A percentile compares a stretch with the other conserved stretches of the same genome.
Evolutionary conservation across 768 basidiomycete species (phyloP).

Genomic region (Amanita polypyramis): DNA sequence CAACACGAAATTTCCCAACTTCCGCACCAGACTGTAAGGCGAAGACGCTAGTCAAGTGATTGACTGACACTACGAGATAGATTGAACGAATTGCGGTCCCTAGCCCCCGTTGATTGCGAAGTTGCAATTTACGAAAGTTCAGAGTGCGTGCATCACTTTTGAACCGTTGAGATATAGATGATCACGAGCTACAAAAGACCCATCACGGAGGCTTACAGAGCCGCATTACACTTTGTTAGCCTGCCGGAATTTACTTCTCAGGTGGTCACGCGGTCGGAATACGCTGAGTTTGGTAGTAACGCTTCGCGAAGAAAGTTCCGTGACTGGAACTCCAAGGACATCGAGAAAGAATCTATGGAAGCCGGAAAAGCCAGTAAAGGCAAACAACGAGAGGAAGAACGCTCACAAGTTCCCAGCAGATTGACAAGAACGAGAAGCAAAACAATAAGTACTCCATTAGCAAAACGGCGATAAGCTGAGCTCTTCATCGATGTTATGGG

Average conservation of each 20-base stretch:
- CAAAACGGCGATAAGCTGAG: constrained; percentile 1
- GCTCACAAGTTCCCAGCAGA: constrained; percentile 15
- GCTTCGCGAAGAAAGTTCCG: constrained; percentile 69
- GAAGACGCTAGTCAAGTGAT: constrained; percentile 6
- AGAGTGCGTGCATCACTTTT: constrained; percentile 43
- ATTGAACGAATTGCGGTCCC: constrained; percentile 57
- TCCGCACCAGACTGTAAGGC: constrained; percentile 67
- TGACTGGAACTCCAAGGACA: constrained; percentile 40
- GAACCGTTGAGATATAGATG: neutral
- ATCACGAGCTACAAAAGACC: constrained; percentile 33
- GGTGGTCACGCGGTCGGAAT: constrained; percentile 72
- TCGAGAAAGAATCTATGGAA: constrained; percentile 25
- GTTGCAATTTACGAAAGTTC: constrained; percentile 61
- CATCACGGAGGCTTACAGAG: constrained; percentile 52
- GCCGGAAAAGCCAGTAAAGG: constrained; percentile 16
- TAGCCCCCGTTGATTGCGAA: constrained; percentile 77
- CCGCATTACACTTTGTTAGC: constrained; percentile 48
- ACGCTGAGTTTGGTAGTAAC: constrained; percentile 71
- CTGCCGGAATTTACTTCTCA: constrained; percentile 37
- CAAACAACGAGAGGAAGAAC: constrained; percentile 25
- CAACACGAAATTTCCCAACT: constrained; percentile 62
- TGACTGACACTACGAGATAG: constrained; percentile 24
- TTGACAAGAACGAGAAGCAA: constrained; percentile 16
- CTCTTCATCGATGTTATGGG: neutral
- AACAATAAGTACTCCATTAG: neutral